These are phyloP conservation scores for Chaetomium strumarium DNA, from an alignment of 2,329 filamentous ascomycete genomes.

Conservation along the genomic window DNA sequence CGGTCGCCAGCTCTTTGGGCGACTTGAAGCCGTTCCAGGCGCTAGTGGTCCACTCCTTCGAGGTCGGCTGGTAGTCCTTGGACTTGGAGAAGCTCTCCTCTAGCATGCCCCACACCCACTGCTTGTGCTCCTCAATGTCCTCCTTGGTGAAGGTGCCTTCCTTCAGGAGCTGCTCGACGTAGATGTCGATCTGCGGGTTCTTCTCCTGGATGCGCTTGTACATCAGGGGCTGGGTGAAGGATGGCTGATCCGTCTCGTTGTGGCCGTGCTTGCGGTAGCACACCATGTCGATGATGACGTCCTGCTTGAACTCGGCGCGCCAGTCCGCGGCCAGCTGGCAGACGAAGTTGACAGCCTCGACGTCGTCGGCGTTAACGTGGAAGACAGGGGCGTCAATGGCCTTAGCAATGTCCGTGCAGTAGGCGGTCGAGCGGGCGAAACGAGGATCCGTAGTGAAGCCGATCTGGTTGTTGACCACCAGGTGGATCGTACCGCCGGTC, in stretches of 20 bases:
- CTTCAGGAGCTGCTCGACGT: conserved; percentile 81
- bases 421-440: conserved; percentile 93
- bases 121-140: conserved; percentile 97
- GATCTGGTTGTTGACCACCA: conserved; percentile 99
- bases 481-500: conserved; percentile 92
- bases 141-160: conserved; percentile 96
- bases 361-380: conserved; percentile 98
- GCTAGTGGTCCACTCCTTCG: conserved; percentile 97
- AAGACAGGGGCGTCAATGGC: conserved; percentile 97
- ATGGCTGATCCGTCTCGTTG: conserved; percentile 99
- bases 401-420: conserved; percentile 99
- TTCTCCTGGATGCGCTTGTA: conserved; percentile 94
- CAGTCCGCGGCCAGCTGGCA: conserved; percentile 96
- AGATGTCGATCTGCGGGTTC: conserved; percentile 79
- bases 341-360: conserved; percentile 96
- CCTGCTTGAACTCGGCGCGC: conserved; percentile 97
- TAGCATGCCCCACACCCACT: conserved; percentile 99
- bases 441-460: conserved; percentile 98
- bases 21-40: conserved; percentile 99
- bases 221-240: conserved; percentile 99
- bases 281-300: conserved; percentile 95
- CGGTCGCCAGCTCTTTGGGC: conserved; percentile 91
- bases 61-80: conserved; percentile 93
- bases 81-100: conserved; percentile 96
- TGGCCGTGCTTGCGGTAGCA: conserved; percentile 99